Evolutionary conservation across 345 rosid species (phyloP), one percentile per base, ranked within the genome.

Genomic region (Ricinus communis): DNA sequence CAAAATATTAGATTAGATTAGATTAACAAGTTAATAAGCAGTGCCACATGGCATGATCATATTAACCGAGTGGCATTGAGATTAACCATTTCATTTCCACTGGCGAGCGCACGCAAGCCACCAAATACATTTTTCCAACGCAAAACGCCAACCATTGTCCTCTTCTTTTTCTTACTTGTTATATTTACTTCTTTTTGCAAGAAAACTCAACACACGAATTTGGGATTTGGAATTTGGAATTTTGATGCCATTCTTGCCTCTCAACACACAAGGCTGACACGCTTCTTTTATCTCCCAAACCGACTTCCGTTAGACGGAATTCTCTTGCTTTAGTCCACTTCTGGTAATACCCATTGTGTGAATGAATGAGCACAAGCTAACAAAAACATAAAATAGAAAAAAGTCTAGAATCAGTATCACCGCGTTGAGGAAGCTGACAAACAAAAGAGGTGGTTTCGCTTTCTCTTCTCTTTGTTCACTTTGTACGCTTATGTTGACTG

Each of bases 351-450:
- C 40, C 62, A 58, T 16, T 60, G 47, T 9, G 47, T 61, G 63
- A 62, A 12, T 22, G 24, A 62, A 2, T 41, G 22, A 56, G 28
- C 41, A 18, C 40, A 58, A 58, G 76, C 36, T 46, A 30, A 24
- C 16, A 31, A 47, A 59, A n/a, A n/a, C n/a, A n/a, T n/a, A n/a
- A n/a, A n/a, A n/a, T n/a, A n/a, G n/a, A n/a, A n/a, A 21, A 47
- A 59, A 30, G 19, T 8, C 18, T 43, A 16, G 5, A 47, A 4
- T 49, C 33, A 51, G 73, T 59, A 49, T 59, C 15, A 21, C 66
- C 47, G 73, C 56, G 47, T 58, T 25, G 63, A 41, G 55, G 8
- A 52, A 62, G 33, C 69, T 9, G 33, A n/a, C 63, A 43, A 43
- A n/a, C 63, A 43, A 43, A 5, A 19, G 21, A 14, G 52, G 11